Base-by-base conservation (phyloP, 1,284 basidiomycete genomes). In the Phellinidium pouzarii region DNA sequence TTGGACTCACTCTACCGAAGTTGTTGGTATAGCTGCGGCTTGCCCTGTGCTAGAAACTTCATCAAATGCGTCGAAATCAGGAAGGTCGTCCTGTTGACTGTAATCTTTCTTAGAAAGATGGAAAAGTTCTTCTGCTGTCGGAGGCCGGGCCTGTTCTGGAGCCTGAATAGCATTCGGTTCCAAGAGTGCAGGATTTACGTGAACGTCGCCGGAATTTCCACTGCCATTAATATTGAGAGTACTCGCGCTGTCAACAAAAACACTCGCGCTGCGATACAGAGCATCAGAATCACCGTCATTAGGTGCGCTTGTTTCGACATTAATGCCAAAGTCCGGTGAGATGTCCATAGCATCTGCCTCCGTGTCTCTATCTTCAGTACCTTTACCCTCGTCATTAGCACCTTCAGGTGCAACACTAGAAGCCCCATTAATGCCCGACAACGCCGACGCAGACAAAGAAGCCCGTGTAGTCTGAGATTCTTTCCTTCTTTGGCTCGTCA, bases 21-120 rank as follows among this genome's bases (percentile, higher is more conserved):
- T n/a, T n/a, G 14, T 14, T 34, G 31, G 11, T 34, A 17, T 8
- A 22, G 4, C 20, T 9, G 25, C 27, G 11, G 20, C n/a, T n/a
- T n/a, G 31, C 38, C 44, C 14, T 7, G 46, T 9, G 37, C n/a
- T 23, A 19, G 9, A 27, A 20, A n/a, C 45, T 19, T 54, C 38
- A 9, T 54, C 53, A 37, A 31, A 17, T 14, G 7, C 25, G n/a
- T 41, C 17, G 47, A 54, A 50, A 14, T 54, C 53, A 26, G 48
- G 48, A 26, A 45, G 34, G 36, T 50, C 48, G 6, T 17, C 20
- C 29, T 25, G n/a, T 4, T 14, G 23, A 34, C 8, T 19, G 41
- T 12, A 12, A n/a, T n/a, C n/a, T 11, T 4, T 43, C 7, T 36
- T 38, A 25, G 38, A 36, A 12, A 49, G 43, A 12, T 26, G 47